Conservation (phyloP, 305 asterid species). For the Fraxinus xanthoxyloides region DNA sequence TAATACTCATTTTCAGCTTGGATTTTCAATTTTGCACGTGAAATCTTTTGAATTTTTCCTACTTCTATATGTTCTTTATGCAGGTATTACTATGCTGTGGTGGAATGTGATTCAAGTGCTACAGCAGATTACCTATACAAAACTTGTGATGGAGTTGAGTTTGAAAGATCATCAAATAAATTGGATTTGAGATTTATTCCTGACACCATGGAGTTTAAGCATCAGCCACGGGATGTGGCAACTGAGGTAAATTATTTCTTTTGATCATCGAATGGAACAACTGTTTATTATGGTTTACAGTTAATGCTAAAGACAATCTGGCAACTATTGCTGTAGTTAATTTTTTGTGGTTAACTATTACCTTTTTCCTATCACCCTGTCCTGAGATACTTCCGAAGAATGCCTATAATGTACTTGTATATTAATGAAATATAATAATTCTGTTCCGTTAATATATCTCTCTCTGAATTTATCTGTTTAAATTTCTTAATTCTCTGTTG, state of each 20-base stretch:
- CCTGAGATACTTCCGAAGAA: background rate
- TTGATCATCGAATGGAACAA: background rate
- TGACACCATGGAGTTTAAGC: conserved; percentile 78
- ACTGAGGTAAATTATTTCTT: conserved; percentile 51
- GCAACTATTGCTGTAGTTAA: background rate
- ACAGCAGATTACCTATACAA: conserved; percentile 81
- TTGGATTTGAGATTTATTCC: conserved; percentile 94
- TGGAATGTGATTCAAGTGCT: conserved; percentile 78
- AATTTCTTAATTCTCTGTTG: conserved; percentile 9
- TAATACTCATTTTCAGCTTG: background rate
- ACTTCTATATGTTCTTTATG: conserved; percentile 10
- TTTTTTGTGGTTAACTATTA: background rate
- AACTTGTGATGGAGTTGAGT: conserved; percentile 85
- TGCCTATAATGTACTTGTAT: background rate
- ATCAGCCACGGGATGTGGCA: conserved; percentile 78
- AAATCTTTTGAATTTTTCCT: background rate
- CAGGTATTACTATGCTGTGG: conserved; percentile 89
- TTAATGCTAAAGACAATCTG: background rate
- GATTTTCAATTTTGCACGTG: background rate
- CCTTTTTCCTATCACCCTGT: background rate
- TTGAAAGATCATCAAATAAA: conserved; percentile 81
- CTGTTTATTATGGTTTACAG: background rate
- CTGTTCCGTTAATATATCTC: background rate
- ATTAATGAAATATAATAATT: background rate
- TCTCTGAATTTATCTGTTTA: conserved; percentile 14